Evolutionary conservation across 2,329 filamentous ascomycete genomes (phyloP).

Genomic region (Nemania bipapillata): DNA sequence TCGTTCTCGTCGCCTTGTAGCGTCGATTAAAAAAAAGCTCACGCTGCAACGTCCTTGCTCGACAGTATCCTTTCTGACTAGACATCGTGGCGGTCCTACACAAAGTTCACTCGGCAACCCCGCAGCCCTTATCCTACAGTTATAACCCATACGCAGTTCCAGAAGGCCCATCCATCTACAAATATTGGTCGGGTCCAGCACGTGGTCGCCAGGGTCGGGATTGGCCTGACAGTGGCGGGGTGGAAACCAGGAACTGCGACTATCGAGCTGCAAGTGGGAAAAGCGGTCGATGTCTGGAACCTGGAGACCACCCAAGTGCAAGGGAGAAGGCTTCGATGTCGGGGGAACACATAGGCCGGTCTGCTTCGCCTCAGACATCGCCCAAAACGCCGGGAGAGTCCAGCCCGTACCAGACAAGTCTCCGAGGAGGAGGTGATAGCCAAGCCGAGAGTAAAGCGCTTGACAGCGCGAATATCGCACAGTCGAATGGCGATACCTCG

Average conservation of each 20-base stretch:
- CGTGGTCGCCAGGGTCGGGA: constrained; percentile 46
- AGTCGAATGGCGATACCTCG: constrained; percentile 48
- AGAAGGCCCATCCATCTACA: constrained; percentile 43
- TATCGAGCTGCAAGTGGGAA: constrained; percentile 44
- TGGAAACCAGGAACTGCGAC: constrained; percentile 48
- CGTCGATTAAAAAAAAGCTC: constrained; percentile 16
- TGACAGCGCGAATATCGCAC: constrained; percentile 45
- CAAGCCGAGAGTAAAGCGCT: constrained; percentile 46
- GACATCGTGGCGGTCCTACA: constrained; percentile 53
- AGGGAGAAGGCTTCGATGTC: constrained; percentile 73
- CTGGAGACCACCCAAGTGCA: constrained; percentile 61
- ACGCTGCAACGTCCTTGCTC: constrained; percentile 14
- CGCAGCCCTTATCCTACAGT: constrained; percentile 48
- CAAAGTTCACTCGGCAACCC: constrained; percentile 48
- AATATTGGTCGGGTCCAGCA: constrained; percentile 41
- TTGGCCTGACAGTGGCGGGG: constrained; percentile 45
- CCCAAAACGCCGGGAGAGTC: constrained; percentile 57
- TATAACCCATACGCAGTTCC: constrained; percentile 47
- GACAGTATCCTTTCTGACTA: constrained; percentile 16
- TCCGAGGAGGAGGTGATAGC: constrained; percentile 49
- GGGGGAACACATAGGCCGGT: constrained; percentile 66
- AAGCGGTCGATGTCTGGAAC: constrained; percentile 68
- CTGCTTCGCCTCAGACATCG: constrained; percentile 63
- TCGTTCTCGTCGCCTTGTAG: background rate
- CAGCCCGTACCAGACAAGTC: constrained; percentile 46